These are phyloP conservation scores for Sparassis latifolia DNA, from an alignment of 1,284 basidiomycete species.

Conservation along the genomic window DNA sequence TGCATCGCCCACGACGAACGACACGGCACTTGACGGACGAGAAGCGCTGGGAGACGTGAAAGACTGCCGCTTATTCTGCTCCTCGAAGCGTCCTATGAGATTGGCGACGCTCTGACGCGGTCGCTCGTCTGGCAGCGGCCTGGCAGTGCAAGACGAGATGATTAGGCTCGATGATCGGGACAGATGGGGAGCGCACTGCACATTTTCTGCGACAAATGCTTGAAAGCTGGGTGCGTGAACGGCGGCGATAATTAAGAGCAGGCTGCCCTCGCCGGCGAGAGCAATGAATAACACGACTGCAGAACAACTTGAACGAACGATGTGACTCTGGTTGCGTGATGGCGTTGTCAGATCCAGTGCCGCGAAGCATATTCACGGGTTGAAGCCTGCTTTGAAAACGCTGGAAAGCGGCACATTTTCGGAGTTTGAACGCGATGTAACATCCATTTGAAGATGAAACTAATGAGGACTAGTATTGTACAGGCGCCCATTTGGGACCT, in stretches of 20 bases:
- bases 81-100: constrained; percentile 78
- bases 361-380: no score
- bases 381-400: no score
- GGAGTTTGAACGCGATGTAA: no score
- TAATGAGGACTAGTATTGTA: no score
- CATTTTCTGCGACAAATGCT: not conserved
- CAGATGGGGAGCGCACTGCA: constrained; percentile 15
- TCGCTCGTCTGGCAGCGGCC: constrained; percentile 78
- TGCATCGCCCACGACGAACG: constrained; percentile 53
- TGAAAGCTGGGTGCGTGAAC: not conserved
- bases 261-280: constrained; percentile 22
- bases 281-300: constrained; percentile 3
- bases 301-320: no score
- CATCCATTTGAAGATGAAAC: no score
- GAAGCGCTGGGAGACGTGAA: constrained; percentile 26
- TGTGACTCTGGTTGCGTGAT: no score
- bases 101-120: constrained; percentile 77
- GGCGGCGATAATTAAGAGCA: constrained; percentile 1
- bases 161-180: constrained; percentile 7
- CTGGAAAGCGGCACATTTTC: no score
- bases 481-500: no score
- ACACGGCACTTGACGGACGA: constrained; percentile 55
- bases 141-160: constrained; percentile 24
- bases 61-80: constrained; percentile 59
- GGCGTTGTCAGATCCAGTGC: no score